These are phyloP conservation scores for Mucor plumbeus DNA, from an alignment of 371 early-diverging fungal genomes.

Conservation along the genomic window DNA sequence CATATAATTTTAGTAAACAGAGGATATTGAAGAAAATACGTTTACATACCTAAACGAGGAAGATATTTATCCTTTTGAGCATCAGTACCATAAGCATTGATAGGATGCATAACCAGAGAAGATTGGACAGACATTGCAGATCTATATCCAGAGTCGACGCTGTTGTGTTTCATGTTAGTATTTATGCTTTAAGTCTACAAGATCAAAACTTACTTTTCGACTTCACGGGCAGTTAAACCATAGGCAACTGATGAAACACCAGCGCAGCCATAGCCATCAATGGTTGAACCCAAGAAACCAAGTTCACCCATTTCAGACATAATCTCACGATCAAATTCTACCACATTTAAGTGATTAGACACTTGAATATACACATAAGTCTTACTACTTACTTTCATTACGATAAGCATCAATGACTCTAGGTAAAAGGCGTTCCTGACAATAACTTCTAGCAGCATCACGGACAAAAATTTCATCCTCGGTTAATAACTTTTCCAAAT, in stretches of 20 bases:
- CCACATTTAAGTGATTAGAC: background rate
- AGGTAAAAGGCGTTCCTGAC: slow-evolving; percentile 88
- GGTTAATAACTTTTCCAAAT: slow-evolving; percentile 83
- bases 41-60: slow-evolving; percentile 77
- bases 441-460: slow-evolving; percentile 88
- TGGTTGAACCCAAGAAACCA: slow-evolving; percentile 94
- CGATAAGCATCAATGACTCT: slow-evolving; percentile 87
- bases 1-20: too few relatives aligned
- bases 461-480: slow-evolving; percentile 89
- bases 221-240: slow-evolving; percentile 95
- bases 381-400: slow-evolving; percentile 71
- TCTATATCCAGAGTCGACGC: slow-evolving; percentile 96
- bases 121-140: slow-evolving; percentile 99
- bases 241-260: slow-evolving; percentile 98
- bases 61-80: slow-evolving; percentile 92
- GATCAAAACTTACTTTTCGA: slow-evolving; percentile 72
- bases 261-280: slow-evolving; percentile 96
- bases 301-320: slow-evolving; percentile 94
- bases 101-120: slow-evolving; percentile 97
- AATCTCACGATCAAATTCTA: slow-evolving; percentile 89
- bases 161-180: slow-evolving; percentile 27
- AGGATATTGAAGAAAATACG: background rate
- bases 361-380: background rate
- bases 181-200: background rate
- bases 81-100: slow-evolving; percentile 92